Base-by-base conservation (phyloP, 371 early-diverging fungal species). In the Apophysomyces elegans region DNA sequence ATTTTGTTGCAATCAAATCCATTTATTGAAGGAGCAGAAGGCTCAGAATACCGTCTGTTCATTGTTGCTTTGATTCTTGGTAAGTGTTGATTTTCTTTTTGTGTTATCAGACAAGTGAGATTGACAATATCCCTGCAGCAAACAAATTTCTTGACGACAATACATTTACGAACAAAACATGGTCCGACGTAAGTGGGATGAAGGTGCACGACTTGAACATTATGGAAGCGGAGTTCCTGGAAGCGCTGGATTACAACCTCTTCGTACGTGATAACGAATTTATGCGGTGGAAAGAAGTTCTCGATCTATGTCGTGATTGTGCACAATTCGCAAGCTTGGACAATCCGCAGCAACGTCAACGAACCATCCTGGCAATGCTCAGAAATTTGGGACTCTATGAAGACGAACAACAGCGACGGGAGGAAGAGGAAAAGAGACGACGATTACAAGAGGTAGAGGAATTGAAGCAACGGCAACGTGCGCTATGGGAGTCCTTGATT, bases 31-130 rank as follows among this genome's bases (percentile, higher is more conserved):
- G 88, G 88, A 56, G 86, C 82, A 5, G 86, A 77, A 50, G 93
- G 92, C 7, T 90, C 91, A 16, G 93, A 93, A 71, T 93, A 89
- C 69, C 84, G 91, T 13, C 69, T 93, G 54, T 90, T 93, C 67
- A 88, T 89, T 11, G 92, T 93, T 26, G 90, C 93, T 9, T 72
- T 93, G 43, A 92, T 93, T 89, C 69, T 83, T 35, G 77, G 77
- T 76, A 76, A 65, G 67, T n/a, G 26, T 26, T 41, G 8, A 5
- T 41, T 41, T 41, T 41, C 4, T 41, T 41, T 41, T 41, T 13
- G 0, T 1, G 11, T 41, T 13, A 13, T 11, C 13, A 41, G 41
- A 41, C 5, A 8, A 26, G 41, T 41, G 41, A 41, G 41, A 5
- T 41, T 41, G 41, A 41, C 41, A 41, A 41, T 41, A 1, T 43